These are phyloP conservation scores for Carnegiea gigantea DNA, from an alignment of 179 eudicot species.

Conservation along the genomic window DNA sequence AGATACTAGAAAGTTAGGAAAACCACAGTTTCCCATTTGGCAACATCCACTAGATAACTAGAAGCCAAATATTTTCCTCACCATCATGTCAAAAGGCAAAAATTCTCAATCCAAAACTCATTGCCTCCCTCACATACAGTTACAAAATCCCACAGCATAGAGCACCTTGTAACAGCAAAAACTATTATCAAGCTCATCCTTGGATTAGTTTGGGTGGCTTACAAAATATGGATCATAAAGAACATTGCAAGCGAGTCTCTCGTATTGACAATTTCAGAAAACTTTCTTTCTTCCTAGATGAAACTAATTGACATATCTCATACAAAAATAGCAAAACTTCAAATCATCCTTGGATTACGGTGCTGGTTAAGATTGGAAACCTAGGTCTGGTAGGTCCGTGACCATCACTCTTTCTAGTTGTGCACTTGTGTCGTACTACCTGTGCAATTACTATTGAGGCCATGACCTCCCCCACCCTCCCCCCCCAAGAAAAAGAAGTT, in stretches of 20 bases:
- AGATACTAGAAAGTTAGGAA: not conserved
- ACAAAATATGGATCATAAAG: not conserved
- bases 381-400: too few species aligned
- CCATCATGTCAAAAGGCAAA: not conserved
- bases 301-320: too few species aligned
- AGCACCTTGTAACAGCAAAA: not conserved
- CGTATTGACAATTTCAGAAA: not conserved
- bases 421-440: too few species aligned
- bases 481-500: too few species aligned
- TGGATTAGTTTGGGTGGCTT: not conserved
- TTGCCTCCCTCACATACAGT: too few species aligned
- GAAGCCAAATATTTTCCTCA: not conserved
- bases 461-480: too few species aligned
- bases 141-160: not conserved
- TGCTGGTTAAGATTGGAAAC: too few species aligned
- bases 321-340: not conserved
- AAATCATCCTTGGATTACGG: too few species aligned
- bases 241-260: not conserved
- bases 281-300: not conserved
- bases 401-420: too few species aligned
- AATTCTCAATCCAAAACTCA: not conserved
- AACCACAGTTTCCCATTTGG: not conserved
- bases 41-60: not conserved
- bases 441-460: too few species aligned
- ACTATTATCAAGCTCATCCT: not conserved